phyloP scores from a whole-genome alignment of 2,329 filamentous ascomycete species.

The Ceratocystiopsis minuta region DNA sequence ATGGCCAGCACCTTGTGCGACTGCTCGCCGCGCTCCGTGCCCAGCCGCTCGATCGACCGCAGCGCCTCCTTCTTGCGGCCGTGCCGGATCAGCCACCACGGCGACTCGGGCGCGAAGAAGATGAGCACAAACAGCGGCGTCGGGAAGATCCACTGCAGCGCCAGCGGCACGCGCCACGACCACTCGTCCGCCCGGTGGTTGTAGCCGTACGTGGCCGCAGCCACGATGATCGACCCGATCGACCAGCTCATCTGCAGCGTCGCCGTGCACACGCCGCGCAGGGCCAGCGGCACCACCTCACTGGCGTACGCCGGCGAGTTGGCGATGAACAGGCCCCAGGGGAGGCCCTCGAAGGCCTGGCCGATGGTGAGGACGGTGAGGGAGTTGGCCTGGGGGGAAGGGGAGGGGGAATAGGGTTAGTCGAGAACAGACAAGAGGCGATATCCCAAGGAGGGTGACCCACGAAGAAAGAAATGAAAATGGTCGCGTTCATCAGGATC shows the following conservation, averaged over 20 bases:
- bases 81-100: constrained; percentile 38
- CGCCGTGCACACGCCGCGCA: constrained; percentile 39
- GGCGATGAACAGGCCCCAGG: constrained; percentile 48
- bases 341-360: constrained; percentile 41
- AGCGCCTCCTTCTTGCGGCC: constrained; percentile 25
- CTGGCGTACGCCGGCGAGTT: constrained; percentile 44
- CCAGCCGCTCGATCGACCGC: constrained; percentile 26
- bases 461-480: constrained; percentile 32
- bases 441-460: constrained; percentile 18
- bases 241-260: constrained; percentile 51
- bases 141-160: constrained; percentile 32
- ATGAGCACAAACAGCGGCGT: constrained; percentile 32
- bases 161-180: constrained; percentile 24
- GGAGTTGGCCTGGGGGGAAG: constrained; percentile 24
- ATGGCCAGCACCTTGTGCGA: constrained; percentile 1
- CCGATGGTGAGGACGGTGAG: constrained; percentile 21
- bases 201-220: constrained; percentile 35
- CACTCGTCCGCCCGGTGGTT: constrained; percentile 16
- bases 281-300: constrained; percentile 40
- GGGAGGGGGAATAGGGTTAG: too few species aligned
- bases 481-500: constrained; percentile 38
- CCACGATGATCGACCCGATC: constrained; percentile 43
- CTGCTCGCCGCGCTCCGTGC: constrained; percentile 14
- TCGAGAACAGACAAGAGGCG: too few species aligned
- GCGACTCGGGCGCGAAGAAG: constrained; percentile 30